A percentile compares a stretch with the other conserved stretches of the same genome.
phyloP scores from a whole-genome alignment of 352 stramenopile species.

The Globisporangium solare region DNA sequence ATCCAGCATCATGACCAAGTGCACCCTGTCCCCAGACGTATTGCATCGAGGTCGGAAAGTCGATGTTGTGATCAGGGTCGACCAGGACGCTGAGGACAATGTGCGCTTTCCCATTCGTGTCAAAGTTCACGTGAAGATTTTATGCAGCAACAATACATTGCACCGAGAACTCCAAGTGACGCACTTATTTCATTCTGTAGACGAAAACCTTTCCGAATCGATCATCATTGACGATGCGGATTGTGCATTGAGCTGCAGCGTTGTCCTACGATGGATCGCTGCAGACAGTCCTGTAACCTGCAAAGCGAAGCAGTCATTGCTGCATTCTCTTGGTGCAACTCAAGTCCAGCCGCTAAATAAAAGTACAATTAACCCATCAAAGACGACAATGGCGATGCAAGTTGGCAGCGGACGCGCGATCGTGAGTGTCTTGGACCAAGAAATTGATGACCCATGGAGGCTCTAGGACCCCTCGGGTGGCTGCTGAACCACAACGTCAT shows the following conservation, averaged over 20 bases:
- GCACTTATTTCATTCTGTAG: background rate
- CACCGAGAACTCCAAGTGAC: constrained; percentile 6
- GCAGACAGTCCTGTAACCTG: background rate
- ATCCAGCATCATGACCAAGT: constrained; percentile 4
- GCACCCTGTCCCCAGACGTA: background rate
- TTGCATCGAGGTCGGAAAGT: background rate
- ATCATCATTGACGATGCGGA: constrained; percentile 7
- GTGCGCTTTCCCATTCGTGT: background rate
- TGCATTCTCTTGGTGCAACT: background rate
- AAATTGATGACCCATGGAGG: constrained; percentile 1
- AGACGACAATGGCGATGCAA: background rate
- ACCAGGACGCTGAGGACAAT: background rate
- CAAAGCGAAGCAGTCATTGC: constrained; percentile 4
- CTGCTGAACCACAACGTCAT: constrained; percentile 12
- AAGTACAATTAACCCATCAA: background rate
- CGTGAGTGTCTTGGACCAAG: background rate
- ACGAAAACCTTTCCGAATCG: background rate
- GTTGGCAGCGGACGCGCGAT: background rate
- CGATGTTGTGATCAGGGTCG: background rate
- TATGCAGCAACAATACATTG: background rate
- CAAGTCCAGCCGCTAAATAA: background rate
- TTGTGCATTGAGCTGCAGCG: background rate
- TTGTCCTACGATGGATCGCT: background rate
- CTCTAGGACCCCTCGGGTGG: constrained; percentile 11
- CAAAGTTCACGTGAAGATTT: constrained; percentile 5